Conservation (phyloP, 345 rosid genomes). For the Populus deltoides region DNA sequence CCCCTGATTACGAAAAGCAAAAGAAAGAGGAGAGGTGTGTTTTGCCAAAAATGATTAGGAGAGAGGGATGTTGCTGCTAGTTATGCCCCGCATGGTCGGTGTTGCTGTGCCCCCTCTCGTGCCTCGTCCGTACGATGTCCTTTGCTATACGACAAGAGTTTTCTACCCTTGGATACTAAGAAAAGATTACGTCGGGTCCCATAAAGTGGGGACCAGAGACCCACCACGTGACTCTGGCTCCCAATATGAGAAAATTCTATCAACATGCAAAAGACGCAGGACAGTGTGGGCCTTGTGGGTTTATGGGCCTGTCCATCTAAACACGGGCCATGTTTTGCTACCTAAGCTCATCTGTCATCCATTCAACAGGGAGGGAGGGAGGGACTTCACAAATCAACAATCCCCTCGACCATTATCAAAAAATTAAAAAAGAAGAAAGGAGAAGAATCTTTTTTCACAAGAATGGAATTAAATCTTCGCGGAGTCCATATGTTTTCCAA, state of each 20-base stretch:
- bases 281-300: neutral
- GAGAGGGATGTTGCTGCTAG: neutral
- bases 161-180: neutral
- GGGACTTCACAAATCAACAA: neutral
- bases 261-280: neutral
- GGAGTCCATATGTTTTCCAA: neutral
- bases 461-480: neutral
- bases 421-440: neutral
- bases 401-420: neutral
- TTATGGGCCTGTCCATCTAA: neutral
- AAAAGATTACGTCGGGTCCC: neutral
- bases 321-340: neutral
- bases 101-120: constrained; percentile 3
- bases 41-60: neutral
- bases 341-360: neutral
- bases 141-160: neutral
- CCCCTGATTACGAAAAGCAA: neutral
- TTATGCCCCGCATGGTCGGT: constrained; percentile 4
- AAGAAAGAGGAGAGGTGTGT: neutral
- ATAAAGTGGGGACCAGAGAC: neutral
- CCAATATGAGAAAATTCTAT: neutral
- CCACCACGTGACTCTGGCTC: neutral
- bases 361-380: neutral
- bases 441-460: neutral
- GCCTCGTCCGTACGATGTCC: constrained; percentile 20